Conservation (phyloP, 306 rosid species). For the Fragaria iinumae region DNA sequence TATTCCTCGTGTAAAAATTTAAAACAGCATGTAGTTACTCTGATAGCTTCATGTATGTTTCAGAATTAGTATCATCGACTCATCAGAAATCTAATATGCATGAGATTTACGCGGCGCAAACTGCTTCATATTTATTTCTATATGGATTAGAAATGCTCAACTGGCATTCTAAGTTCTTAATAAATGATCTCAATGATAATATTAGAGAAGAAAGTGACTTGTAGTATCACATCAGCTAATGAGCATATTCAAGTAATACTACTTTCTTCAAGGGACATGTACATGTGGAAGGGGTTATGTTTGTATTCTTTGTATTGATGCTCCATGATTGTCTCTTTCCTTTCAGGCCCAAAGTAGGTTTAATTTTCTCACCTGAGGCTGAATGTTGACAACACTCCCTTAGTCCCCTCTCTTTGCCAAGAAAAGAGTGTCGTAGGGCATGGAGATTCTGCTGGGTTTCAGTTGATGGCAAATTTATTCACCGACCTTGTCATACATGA, state of each 20-base stretch:
- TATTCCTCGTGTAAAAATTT: not conserved
- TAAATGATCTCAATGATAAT: not conserved
- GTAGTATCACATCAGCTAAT: not conserved
- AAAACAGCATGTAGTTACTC: not conserved
- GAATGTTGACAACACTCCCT: not conserved
- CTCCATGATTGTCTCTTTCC: conserved; percentile 3
- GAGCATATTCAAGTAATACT: not conserved
- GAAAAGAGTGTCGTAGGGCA: conserved; percentile 3
- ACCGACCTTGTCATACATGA: conserved; percentile 30
- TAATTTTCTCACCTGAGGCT: not conserved
- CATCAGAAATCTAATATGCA: not conserved
- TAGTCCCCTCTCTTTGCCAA: not conserved
- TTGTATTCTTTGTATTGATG: not conserved
- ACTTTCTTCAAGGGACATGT: not conserved
- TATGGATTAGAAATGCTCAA: not conserved
- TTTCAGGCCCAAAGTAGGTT: not conserved
- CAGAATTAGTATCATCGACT: not conserved
- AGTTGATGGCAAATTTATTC: not conserved
- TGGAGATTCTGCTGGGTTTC: conserved; percentile 10
- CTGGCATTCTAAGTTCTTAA: not conserved
- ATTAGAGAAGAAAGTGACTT: not conserved
- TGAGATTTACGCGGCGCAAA: not conserved
- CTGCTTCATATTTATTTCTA: not conserved
- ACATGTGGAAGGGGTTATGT: not conserved
- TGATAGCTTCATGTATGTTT: not conserved